These are phyloP conservation scores for Fusarium algeriense DNA, from an alignment of 2,329 filamentous ascomycete genomes.

Conservation along the genomic window DNA sequence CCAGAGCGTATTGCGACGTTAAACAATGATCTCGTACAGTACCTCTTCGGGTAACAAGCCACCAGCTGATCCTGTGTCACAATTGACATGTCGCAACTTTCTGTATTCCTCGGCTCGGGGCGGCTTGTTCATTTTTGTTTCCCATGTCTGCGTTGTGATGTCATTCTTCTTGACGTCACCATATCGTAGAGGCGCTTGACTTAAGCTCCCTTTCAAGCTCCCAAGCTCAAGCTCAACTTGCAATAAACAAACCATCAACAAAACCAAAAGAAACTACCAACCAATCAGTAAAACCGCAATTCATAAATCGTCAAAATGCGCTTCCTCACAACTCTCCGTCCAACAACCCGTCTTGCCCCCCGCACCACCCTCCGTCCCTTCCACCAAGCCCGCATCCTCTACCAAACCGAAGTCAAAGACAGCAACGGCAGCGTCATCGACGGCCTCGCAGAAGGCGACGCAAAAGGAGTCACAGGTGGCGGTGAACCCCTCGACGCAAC, in stretches of 20 bases:
- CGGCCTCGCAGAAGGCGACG: constrained; percentile 46
- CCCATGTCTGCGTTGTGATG: constrained; percentile 26
- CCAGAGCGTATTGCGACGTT: background rate
- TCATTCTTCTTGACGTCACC: constrained; percentile 44
- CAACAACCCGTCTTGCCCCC: constrained; percentile 11
- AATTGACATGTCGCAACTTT: background rate
- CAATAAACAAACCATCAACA: background rate
- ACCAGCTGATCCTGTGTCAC: background rate
- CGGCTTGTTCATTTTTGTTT: constrained; percentile 2
- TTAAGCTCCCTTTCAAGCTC: constrained; percentile 2
- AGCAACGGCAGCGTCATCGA: constrained; percentile 38
- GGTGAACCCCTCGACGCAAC: constrained; percentile 53
- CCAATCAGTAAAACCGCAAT: background rate
- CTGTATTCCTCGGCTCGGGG: background rate
- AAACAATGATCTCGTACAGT: background rate
- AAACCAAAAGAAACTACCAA: fast-evolving
- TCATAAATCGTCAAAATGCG: constrained; percentile 4
- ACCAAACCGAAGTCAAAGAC: constrained; percentile 19
- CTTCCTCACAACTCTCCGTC: constrained; percentile 19
- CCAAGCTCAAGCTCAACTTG: background rate
- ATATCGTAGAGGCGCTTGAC: constrained; percentile 17
- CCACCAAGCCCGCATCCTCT: constrained; percentile 10
- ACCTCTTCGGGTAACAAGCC: background rate
- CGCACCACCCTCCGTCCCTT: constrained; percentile 26
- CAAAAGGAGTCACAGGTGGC: constrained; percentile 56